These are phyloP conservation scores for Aeminium ludgeri DNA, from an alignment of 495 filamentous ascomycete species.

Conservation along the genomic window DNA sequence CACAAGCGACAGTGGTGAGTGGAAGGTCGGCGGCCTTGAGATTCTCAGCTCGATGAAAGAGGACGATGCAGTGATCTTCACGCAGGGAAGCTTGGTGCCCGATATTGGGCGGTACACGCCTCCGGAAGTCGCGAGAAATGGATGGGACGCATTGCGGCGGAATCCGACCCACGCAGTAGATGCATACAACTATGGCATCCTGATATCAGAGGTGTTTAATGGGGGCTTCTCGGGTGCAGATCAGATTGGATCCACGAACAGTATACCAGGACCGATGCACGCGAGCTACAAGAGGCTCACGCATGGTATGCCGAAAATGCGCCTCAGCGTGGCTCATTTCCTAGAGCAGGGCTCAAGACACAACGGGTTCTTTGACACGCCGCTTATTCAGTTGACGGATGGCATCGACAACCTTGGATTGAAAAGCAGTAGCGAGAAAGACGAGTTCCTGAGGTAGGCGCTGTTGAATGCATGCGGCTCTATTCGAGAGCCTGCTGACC, in stretches of 20 bases:
- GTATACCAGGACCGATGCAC: constrained; percentile 73
- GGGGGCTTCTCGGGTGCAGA: constrained; percentile 53
- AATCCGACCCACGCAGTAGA: constrained; percentile 68
- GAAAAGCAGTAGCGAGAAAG: constrained; percentile 66
- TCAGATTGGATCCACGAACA: constrained; percentile 68
- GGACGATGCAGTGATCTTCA: constrained; percentile 81
- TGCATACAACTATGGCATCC: constrained; percentile 66
- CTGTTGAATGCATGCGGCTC: background rate
- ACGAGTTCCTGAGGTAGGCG: constrained; percentile 64
- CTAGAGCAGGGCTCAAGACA: constrained; percentile 71
- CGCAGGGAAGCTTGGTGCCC: constrained; percentile 69
- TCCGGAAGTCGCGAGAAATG: constrained; percentile 68
- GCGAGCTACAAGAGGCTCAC: constrained; percentile 74
- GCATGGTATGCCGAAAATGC: constrained; percentile 72
- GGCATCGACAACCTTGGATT: constrained; percentile 82
- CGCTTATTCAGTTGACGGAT: constrained; percentile 77
- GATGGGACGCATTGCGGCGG: constrained; percentile 79
- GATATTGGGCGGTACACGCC: constrained; percentile 66
- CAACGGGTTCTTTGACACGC: constrained; percentile 81
- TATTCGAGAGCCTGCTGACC: constrained; percentile 12
- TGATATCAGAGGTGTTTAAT: constrained; percentile 87
- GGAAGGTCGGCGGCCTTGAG: constrained; percentile 91
- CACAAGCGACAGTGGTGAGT: constrained; percentile 88
- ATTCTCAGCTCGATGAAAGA: constrained; percentile 89
- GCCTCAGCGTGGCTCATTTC: constrained; percentile 71